phyloP scores from a whole-genome alignment of 78 protist species.

The Pelomyxa schiedti region DNA sequence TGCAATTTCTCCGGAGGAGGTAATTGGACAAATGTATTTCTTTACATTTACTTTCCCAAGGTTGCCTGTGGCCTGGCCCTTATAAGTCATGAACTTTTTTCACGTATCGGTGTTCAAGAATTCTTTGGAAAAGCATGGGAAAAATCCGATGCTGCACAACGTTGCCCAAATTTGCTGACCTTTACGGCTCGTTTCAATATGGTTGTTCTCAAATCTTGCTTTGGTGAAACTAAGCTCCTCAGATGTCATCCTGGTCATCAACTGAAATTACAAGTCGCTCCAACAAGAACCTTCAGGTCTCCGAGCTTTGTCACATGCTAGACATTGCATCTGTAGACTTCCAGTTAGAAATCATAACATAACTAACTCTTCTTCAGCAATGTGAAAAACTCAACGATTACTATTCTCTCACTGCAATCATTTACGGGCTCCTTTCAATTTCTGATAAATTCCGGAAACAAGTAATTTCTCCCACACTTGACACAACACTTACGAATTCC shows the following conservation, averaged over 20 bases:
- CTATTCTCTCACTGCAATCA: conserved; percentile 26
- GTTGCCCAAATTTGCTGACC: background rate
- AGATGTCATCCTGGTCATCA: background rate
- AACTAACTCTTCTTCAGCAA: too few species aligned
- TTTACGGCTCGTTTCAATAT: background rate
- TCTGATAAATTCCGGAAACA: conserved; percentile 31
- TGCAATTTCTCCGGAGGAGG: too few species aligned
- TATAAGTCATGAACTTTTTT: background rate
- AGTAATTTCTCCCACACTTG: background rate
- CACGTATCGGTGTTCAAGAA: background rate
- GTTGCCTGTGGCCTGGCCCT: background rate
- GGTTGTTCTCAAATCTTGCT: too few species aligned
- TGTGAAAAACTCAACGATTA: conserved; percentile 15
- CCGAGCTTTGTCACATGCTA: too few species aligned
- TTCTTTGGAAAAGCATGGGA: background rate
- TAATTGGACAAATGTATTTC: too few species aligned
- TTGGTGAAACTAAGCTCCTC: too few species aligned
- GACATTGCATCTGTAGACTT: too few species aligned
- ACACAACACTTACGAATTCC: background rate
- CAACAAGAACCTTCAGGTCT: too few species aligned
- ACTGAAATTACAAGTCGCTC: too few species aligned
- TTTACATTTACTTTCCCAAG: too few species aligned
- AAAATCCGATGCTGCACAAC: background rate
- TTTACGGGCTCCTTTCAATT: conserved; percentile 21
- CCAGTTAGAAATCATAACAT: too few species aligned